Conservation (phyloP, 371 early-diverging fungal genomes). For the Mucor velutinosus region DNA sequence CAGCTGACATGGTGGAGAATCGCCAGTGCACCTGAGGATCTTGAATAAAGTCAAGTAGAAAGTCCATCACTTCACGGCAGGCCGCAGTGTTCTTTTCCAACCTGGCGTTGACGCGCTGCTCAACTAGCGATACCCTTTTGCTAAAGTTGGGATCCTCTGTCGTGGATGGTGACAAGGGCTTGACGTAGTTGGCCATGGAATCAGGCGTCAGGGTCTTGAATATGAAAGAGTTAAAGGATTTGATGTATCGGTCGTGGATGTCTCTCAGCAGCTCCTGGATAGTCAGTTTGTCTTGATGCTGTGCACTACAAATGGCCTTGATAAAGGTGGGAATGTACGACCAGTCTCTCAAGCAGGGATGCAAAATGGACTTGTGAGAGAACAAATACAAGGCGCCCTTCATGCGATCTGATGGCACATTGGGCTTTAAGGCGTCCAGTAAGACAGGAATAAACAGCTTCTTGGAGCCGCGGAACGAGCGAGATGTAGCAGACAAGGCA, state of each 20-base stretch:
- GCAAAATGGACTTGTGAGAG: conserved; percentile 48
- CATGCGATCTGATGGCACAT: conserved; percentile 62
- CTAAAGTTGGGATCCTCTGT: neutral
- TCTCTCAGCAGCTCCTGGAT: conserved; percentile 76
- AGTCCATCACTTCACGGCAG: conserved; percentile 29
- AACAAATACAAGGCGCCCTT: conserved; percentile 81
- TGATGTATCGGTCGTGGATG: conserved; percentile 62
- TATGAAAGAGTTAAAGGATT: conserved; percentile 47
- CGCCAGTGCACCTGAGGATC: conserved; percentile 79
- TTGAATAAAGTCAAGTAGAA: conserved; percentile 50
- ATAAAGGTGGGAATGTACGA: conserved; percentile 62
- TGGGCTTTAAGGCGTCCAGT: conserved; percentile 56
- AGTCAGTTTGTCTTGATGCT: conserved; percentile 80
- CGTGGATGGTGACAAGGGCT: neutral
- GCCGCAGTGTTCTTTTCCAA: neutral
- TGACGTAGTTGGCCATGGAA: conserved; percentile 6
- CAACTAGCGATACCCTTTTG: conserved; percentile 31
- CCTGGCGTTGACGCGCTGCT: conserved; percentile 7
- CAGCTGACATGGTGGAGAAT: conserved; percentile 75
- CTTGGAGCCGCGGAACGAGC: conserved; percentile 64
- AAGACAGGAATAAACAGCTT: conserved; percentile 57
- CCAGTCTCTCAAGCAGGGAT: conserved; percentile 71
- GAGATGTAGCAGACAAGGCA: conserved; percentile 55
- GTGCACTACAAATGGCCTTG: conserved; percentile 63
- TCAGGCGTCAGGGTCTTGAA: conserved; percentile 37